Evolutionary conservation across 768 basidiomycete genomes (phyloP), one percentile per base, ranked within the genome.

Genomic region (Hygrocybe coccinea): DNA sequence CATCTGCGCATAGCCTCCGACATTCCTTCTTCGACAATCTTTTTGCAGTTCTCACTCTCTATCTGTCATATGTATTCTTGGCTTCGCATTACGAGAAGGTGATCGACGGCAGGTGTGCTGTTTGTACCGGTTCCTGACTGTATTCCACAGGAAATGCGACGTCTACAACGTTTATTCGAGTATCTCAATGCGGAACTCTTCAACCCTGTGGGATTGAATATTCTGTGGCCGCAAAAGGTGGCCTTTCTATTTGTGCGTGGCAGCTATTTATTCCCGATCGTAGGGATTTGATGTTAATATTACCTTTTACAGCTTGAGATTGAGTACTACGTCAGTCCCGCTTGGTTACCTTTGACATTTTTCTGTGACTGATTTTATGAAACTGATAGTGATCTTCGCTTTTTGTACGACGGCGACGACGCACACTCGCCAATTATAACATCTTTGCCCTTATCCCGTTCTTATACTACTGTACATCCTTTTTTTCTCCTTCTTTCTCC

Each of bases 181-280:
- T 74, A 81, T 50, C 71, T 86, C 47, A 99, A 99, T 69, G 66
- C 68, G 22, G 79, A 79, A 48, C 56, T 91, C 17, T 97, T 86
- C 74, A 93, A 97, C 65, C 88, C 90, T 0, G 83, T 77, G 7
- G 97, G 97, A 1, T 71, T 99, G 62, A 89, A 93, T 61, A 81
- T 98, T 39, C 73, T 94, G 14, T 91, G 87, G 82, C 97, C 97
- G 1, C 75, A 82, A 45, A 79, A 81, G 64, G 86, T 89, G 54
- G 97, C 89, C 0, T 94, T 95, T 69, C 77, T 97, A 62, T 99
- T 89, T 72, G 95, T 97, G 67, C 71, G 95, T 87, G 8, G 17
- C 53, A 41, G 41, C 41, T 58, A 35, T 34, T n/a, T n/a, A n/a
- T n/a, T n/a, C n/a, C 51, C 44, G 53, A 5, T 55, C 60, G 49